Evolutionary conservation across 1,284 basidiomycete genomes (phyloP).

Genomic region (Amylostereum areolatum): DNA sequence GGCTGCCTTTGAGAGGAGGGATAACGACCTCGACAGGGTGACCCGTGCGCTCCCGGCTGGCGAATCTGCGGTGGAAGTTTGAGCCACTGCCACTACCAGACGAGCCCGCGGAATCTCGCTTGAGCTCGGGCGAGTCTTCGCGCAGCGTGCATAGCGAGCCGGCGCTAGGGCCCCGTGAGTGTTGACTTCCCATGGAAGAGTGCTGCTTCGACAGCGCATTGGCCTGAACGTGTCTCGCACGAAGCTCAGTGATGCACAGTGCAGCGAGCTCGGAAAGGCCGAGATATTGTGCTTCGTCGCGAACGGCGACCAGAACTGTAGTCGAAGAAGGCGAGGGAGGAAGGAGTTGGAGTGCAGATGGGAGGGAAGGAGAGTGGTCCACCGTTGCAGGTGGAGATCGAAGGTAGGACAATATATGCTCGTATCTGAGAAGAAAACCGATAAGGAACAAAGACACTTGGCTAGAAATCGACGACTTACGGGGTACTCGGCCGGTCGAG

Average conservation of each 20-base stretch:
- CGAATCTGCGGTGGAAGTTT: not conserved
- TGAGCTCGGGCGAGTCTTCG: slow-evolving; percentile 13
- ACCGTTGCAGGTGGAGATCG: slow-evolving; percentile 42
- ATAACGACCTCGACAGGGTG: too few species aligned
- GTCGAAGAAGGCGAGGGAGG: slow-evolving; percentile 47
- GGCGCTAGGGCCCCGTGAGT: slow-evolving; percentile 21
- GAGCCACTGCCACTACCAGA: slow-evolving; percentile 4
- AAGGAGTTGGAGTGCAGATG: slow-evolving; percentile 50
- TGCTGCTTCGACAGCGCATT: not conserved
- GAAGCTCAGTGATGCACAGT: slow-evolving; percentile 63
- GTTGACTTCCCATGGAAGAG: slow-evolving; percentile 24
- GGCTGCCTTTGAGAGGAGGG: too few species aligned
- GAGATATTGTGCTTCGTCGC: slow-evolving; percentile 70
- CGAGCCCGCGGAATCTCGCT: slow-evolving; percentile 6
- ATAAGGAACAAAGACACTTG: not conserved
- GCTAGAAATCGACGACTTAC: slow-evolving; percentile 38
- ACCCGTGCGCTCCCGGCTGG: slow-evolving; percentile 10
- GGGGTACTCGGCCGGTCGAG: slow-evolving; percentile 73
- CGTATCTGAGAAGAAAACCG: slow-evolving; percentile 40
- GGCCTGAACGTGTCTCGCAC: slow-evolving; percentile 24
- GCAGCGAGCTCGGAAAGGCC: slow-evolving; percentile 53
- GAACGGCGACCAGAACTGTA: slow-evolving; percentile 53
- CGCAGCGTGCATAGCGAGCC: slow-evolving; percentile 24
- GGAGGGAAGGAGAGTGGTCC: slow-evolving; percentile 49
- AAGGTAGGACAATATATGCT: slow-evolving; percentile 64